Conservation (phyloP, 148 eudicot genomes). For the Suaeda aralocaspica region DNA sequence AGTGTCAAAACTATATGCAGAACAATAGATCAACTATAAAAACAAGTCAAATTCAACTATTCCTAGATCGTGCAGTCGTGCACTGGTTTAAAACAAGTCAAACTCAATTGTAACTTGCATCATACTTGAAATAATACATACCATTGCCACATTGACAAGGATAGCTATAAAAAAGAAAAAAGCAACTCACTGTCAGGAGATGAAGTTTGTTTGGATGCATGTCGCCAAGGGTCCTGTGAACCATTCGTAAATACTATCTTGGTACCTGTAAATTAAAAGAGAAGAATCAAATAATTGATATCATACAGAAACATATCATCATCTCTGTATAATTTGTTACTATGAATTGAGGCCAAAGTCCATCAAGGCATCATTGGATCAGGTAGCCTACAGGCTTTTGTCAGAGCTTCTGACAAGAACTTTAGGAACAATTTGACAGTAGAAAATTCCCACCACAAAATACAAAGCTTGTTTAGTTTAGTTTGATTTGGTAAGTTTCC, state of each 20-base stretch:
- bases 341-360: neutral
- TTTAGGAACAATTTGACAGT: neutral
- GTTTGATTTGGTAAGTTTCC: neutral
- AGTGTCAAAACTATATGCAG: too few relatives aligned
- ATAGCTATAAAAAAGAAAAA: neutral
- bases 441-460: neutral
- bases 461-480: neutral
- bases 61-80: neutral
- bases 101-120: neutral
- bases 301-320: neutral
- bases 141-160: too few relatives aligned
- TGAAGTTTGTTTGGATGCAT: conserved; percentile 89
- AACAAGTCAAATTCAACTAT: neutral
- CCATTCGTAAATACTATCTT: conserved; percentile 96
- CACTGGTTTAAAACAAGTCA: neutral
- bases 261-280: conserved; percentile 55
- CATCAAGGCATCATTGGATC: neutral
- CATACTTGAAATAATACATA: too few relatives aligned
- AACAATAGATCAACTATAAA: too few relatives aligned
- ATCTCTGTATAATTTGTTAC: neutral
- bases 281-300: neutral
- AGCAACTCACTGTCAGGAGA: conserved; percentile 63
- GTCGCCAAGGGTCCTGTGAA: conserved; percentile 99
- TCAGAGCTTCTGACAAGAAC: neutral
- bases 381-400: neutral